phyloP scores from a whole-genome alignment of 495 filamentous ascomycete species.

The Penicillium dipodomyicola region DNA sequence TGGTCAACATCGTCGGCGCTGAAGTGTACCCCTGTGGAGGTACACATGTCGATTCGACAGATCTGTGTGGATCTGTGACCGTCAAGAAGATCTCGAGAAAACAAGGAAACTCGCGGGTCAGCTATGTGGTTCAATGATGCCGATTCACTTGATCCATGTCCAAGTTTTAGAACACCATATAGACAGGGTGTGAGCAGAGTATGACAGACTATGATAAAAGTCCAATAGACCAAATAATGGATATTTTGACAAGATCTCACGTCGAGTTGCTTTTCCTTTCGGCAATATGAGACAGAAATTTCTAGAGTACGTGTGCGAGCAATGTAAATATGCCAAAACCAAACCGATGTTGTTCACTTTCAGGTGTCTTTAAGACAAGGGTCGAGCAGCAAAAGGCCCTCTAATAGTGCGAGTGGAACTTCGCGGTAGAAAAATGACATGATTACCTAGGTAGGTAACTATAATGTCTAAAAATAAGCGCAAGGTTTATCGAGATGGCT shows the following conservation, averaged over 20 bases:
- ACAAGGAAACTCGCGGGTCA: constrained; percentile 55
- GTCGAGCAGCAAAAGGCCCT: not conserved
- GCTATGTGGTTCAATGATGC: constrained; percentile 42
- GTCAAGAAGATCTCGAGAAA: constrained; percentile 60
- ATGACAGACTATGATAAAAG: not conserved
- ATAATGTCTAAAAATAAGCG: not conserved
- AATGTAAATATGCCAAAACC: not conserved
- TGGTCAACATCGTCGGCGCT: constrained; percentile 56
- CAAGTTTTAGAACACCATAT: not conserved
- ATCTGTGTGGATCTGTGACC: constrained; percentile 49
- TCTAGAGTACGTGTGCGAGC: not conserved
- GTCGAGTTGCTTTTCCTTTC: not conserved
- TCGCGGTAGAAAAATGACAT: not conserved
- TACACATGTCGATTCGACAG: constrained; percentile 58
- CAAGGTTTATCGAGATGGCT: constrained; percentile 4
- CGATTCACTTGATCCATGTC: not conserved
- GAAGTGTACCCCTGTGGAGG: constrained; percentile 65
- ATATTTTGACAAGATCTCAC: not conserved
- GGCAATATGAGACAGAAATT: not conserved
- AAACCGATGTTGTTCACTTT: not conserved
- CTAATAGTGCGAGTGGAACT: not conserved
- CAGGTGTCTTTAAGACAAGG: not conserved
- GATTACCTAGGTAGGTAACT: too few species aligned
- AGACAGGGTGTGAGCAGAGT: not conserved
- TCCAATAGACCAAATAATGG: not conserved